phyloP scores from a whole-genome alignment of 345 rosid species.

The Turritis glabra region DNA sequence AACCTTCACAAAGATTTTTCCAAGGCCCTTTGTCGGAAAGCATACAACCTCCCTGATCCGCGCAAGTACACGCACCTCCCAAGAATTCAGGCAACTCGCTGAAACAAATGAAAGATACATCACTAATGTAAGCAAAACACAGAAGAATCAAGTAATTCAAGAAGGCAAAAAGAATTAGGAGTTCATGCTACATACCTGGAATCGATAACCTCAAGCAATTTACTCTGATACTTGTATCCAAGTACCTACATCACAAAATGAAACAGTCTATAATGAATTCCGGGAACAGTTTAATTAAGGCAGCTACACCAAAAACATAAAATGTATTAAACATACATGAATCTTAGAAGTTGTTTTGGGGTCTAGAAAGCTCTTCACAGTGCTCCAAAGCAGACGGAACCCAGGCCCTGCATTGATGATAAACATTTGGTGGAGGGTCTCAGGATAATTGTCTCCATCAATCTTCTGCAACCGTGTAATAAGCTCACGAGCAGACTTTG shows the following conservation, averaged over 20 bases:
- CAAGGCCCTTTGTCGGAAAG: slow-evolving; percentile 97
- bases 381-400: slow-evolving; percentile 88
- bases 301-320: neutral
- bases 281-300: neutral
- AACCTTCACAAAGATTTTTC: slow-evolving; percentile 81
- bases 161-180: neutral
- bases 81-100: slow-evolving; percentile 87
- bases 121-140: slow-evolving; percentile 24
- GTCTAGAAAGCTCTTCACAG: slow-evolving; percentile 84
- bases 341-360: slow-evolving; percentile 98
- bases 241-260: slow-evolving; percentile 60
- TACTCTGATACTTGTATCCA: slow-evolving; percentile 87
- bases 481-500: slow-evolving; percentile 93
- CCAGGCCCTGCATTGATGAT: slow-evolving; percentile 96
- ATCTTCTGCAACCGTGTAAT: slow-evolving; percentile 86
- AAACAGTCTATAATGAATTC: slow-evolving; percentile 7
- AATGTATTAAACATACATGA: slow-evolving; percentile 53
- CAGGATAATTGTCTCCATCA: slow-evolving; percentile 98
- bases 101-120: slow-evolving; percentile 30
- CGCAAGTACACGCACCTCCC: slow-evolving; percentile 87
- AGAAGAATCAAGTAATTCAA: neutral
- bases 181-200: slow-evolving; percentile 49
- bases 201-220: slow-evolving; percentile 90
- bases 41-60: slow-evolving; percentile 87
- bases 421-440: slow-evolving; percentile 99